A percentile compares a stretch with the other conserved stretches of the same genome.
phyloP scores from a whole-genome alignment of 2,329 filamentous ascomycete species.

The Colletotrichum musicola region DNA sequence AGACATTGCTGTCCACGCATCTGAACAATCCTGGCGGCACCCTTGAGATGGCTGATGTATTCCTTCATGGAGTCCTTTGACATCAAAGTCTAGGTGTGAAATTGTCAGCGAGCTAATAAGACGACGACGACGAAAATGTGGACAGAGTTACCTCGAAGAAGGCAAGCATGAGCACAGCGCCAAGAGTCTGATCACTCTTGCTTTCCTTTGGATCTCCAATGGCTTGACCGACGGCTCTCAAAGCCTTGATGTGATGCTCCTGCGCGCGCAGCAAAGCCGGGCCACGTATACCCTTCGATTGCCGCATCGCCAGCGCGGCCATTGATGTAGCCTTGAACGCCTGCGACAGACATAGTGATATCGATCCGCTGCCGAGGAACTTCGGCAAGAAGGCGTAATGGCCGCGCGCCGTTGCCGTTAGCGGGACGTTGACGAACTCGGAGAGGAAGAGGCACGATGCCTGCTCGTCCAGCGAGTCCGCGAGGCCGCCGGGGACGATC shows the following conservation, averaged over 20 bases:
- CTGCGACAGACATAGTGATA: conserved; percentile 30
- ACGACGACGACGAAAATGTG: too few relatives aligned
- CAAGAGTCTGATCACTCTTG: conserved; percentile 36
- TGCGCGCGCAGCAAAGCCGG: conserved; percentile 32
- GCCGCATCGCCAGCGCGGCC: conserved; percentile 35
- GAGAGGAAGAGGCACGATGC: conserved; percentile 38
- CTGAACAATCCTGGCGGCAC: conserved; percentile 41
- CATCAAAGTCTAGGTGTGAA: conserved; percentile 25
- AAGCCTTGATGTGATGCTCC: conserved; percentile 35
- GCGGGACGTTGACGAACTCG: conserved; percentile 37
- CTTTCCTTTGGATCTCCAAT: conserved; percentile 32
- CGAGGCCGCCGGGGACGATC: conserved; percentile 25
- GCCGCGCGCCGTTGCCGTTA: conserved; percentile 22
- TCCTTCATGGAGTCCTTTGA: conserved; percentile 40
- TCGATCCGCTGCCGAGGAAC: conserved; percentile 27
- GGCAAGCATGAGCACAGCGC: conserved; percentile 38
- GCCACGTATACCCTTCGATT: conserved; percentile 11
- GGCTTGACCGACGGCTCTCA: conserved; percentile 33
- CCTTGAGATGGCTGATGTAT: conserved; percentile 43
- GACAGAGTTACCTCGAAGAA: conserved; percentile 34
- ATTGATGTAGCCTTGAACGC: conserved; percentile 40
- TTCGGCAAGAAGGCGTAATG: conserved; percentile 35
- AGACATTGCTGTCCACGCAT: conserved; percentile 37
- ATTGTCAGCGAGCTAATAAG: neutral
- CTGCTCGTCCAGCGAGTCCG: conserved; percentile 34